Evolutionary conservation across 1,139 yeast species (phyloP).

Genomic region (Geotrichum klebahnii): DNA sequence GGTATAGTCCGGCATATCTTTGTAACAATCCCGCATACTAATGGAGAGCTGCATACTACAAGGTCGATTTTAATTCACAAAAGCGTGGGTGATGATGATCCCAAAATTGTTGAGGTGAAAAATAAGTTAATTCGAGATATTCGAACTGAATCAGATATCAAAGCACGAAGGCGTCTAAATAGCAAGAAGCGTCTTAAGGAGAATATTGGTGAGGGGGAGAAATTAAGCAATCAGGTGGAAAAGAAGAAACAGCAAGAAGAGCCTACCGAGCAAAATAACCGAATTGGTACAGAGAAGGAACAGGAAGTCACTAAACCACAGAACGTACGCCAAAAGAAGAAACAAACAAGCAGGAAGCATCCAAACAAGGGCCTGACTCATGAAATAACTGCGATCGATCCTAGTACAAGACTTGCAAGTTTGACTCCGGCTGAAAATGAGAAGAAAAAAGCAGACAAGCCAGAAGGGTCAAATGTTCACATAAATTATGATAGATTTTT

Average conservation of each 20-base stretch:
- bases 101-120: neutral
- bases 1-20: slow-evolving; percentile 8
- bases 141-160: neutral
- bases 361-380: neutral
- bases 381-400: neutral
- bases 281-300: too few species aligned
- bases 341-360: neutral
- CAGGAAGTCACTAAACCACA: too few species aligned
- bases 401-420: neutral
- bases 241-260: too few species aligned
- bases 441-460: too few species aligned
- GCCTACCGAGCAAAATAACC: too few species aligned
- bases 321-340: neutral
- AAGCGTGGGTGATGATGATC: slow-evolving; percentile 1
- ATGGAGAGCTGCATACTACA: slow-evolving; percentile 4
- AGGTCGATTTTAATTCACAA: slow-evolving; percentile 7
- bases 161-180: too few species aligned
- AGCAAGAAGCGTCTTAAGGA: too few species aligned
- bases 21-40: slow-evolving; percentile 9
- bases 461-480: too few species aligned
- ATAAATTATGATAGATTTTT: slow-evolving; percentile 43
- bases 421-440: too few species aligned
- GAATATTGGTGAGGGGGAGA: too few species aligned
- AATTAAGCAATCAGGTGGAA: too few species aligned
- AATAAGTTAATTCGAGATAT: neutral